A percentile compares a stretch with the other conserved stretches of the same genome.
Evolutionary conservation across 2,329 filamentous ascomycete genomes (phyloP).

Genomic region (Sphaceloma murrayae): DNA sequence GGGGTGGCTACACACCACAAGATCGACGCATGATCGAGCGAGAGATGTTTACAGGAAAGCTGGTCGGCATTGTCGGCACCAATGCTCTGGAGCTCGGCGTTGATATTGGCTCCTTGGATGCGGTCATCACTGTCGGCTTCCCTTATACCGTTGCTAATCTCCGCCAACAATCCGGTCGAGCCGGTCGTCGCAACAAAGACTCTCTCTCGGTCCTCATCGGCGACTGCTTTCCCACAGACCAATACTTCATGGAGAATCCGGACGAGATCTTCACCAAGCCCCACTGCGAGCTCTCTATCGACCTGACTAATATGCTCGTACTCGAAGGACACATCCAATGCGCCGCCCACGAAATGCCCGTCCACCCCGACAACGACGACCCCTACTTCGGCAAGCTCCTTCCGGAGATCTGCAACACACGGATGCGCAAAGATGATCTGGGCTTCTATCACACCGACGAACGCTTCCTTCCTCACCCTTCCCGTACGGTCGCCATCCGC

Average conservation of each 20-base stretch:
- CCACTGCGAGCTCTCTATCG: conserved; percentile 80
- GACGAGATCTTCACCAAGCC: conserved; percentile 88
- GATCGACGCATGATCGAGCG: conserved; percentile 80
- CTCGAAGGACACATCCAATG: conserved; percentile 93
- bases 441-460: conserved; percentile 88
- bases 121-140: conserved; percentile 87
- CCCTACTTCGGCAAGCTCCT: conserved; percentile 72
- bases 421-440: conserved; percentile 61
- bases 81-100: conserved; percentile 88
- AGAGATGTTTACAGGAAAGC: conserved; percentile 94
- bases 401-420: conserved; percentile 58
- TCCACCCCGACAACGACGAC: conserved; percentile 64
- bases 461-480: conserved; percentile 76
- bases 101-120: conserved; percentile 89
- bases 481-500: conserved; percentile 73
- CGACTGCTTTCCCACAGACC: conserved; percentile 81
- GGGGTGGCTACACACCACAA: conserved; percentile 87
- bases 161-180: conserved; percentile 86
- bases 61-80: conserved; percentile 88
- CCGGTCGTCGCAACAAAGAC: conserved; percentile 85
- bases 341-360: conserved; percentile 89
- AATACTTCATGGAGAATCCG: conserved; percentile 95
- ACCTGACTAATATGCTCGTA: conserved; percentile 83
- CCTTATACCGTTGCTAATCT: conserved; percentile 93
- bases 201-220: conserved; percentile 83